These are phyloP conservation scores for Psidium friedrichsthalianum DNA, from an alignment of 345 rosid genomes.

Conservation along the genomic window DNA sequence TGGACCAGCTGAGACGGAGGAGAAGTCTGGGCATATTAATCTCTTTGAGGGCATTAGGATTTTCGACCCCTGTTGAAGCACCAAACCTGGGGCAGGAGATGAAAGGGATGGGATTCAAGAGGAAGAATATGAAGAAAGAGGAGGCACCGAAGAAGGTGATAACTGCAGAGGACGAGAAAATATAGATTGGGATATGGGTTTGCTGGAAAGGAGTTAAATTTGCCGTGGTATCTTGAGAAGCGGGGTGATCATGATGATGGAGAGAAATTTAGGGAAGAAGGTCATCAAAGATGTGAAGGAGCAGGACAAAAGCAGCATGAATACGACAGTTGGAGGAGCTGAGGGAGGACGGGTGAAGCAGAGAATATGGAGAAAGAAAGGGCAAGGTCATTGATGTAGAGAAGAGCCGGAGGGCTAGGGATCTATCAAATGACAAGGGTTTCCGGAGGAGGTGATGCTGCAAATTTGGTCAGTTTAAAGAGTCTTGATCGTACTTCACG, in stretches of 20 bases:
- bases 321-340: slow-evolving; percentile 66
- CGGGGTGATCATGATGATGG: slow-evolving; percentile 17
- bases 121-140: slow-evolving; percentile 71
- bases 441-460: slow-evolving; percentile 33
- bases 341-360: slow-evolving; percentile 68
- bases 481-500: neutral
- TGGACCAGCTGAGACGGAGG: slow-evolving; percentile 14
- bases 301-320: slow-evolving; percentile 33
- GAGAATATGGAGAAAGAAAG: slow-evolving; percentile 75
- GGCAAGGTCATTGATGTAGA: slow-evolving; percentile 34
- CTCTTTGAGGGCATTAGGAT: slow-evolving; percentile 89
- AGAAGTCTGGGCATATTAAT: slow-evolving; percentile 68
- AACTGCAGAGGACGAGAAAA: slow-evolving; percentile 75
- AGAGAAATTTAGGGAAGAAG: slow-evolving; percentile 15
- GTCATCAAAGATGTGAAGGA: slow-evolving; percentile 9
- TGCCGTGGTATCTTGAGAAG: slow-evolving; percentile 87
- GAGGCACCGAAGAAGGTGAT: slow-evolving; percentile 37
- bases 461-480: too few species aligned
- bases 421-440: slow-evolving; percentile 12
- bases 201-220: slow-evolving; percentile 90
- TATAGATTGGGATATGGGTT: slow-evolving; percentile 79
- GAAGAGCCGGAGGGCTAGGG: slow-evolving; percentile 31
- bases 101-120: slow-evolving; percentile 48
- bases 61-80: slow-evolving; percentile 54
- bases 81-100: slow-evolving; percentile 14